Evolutionary conservation across 805 yeast species (phyloP).

Genomic region (Saturnispora bothae): DNA sequence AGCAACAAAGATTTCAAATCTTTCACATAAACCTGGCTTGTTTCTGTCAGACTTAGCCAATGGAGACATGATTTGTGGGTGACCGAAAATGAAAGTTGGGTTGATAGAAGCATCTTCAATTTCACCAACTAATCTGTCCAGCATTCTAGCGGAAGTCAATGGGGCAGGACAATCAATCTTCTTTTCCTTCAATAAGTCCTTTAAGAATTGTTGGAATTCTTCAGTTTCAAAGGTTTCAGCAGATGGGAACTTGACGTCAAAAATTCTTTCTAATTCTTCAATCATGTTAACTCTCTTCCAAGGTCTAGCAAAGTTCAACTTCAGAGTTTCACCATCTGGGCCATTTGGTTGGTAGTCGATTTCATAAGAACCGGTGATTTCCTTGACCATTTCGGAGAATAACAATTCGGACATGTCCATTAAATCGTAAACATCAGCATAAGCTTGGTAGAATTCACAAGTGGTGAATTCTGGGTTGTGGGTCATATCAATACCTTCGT

Average conservation of each 20-base stretch:
- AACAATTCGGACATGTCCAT: conserved; percentile 91
- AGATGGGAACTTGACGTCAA: conserved; percentile 84
- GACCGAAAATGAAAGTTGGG: conserved; percentile 97
- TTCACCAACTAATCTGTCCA: conserved; percentile 96
- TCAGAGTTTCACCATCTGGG: conserved; percentile 68
- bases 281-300: conserved; percentile 99
- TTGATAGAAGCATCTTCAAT: conserved; percentile 88
- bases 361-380: conserved; percentile 81
- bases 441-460: conserved; percentile 97
- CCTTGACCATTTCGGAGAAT: conserved; percentile 96
- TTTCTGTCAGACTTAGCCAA: conserved; percentile 92
- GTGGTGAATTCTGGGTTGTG: conserved; percentile 99
- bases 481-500: conserved; percentile 97
- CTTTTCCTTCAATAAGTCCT: conserved; percentile 64
- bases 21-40: conserved; percentile 90
- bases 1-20: conserved; percentile 97
- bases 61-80: conserved; percentile 99
- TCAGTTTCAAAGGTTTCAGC: conserved; percentile 91
- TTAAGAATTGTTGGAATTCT: conserved; percentile 87
- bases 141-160: conserved; percentile 95
- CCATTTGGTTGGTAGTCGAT: conserved; percentile 90
- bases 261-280: conserved; percentile 82
- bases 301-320: conserved; percentile 86
- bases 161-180: conserved; percentile 83
- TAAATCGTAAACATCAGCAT: conserved; percentile 91